Evolutionary conservation across 176 grass and related monocot genomes (phyloP).

Genomic region (Bonia amplexicaulis): DNA sequence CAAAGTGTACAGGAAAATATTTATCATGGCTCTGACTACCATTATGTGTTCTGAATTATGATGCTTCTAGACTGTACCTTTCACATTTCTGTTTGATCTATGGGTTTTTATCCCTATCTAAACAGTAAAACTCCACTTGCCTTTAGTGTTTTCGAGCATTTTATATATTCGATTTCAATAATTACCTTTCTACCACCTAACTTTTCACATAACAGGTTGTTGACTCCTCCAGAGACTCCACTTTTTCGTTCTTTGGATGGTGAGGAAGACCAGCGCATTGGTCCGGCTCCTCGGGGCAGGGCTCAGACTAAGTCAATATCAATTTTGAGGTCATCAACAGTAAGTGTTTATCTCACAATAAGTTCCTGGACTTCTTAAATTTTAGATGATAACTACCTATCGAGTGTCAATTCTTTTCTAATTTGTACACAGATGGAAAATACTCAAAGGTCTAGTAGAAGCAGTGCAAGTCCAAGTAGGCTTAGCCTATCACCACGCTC

Average conservation of each 20-base stretch:
- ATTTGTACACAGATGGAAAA: conserved; percentile 44
- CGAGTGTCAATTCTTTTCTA: not conserved
- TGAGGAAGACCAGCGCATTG: conserved; percentile 43
- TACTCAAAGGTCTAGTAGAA: conserved; percentile 67
- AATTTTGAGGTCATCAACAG: conserved; percentile 64
- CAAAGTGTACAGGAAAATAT: not conserved
- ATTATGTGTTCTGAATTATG: not conserved
- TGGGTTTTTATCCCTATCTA: not conserved
- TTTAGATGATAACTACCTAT: conserved; percentile 6
- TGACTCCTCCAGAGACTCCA: conserved; percentile 92
- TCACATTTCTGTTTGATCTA: not conserved
- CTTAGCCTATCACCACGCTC: conserved; percentile 69
- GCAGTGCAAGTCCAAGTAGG: conserved; percentile 77
- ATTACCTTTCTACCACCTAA: not conserved
- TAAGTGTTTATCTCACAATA: conserved; percentile 29
- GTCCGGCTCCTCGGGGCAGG: conserved; percentile 59
- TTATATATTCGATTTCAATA: not conserved
- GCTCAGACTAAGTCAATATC: conserved; percentile 56
- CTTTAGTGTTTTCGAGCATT: not conserved
- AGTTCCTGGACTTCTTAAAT: conserved; percentile 7
- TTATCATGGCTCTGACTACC: not conserved
- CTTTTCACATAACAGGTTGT: conserved; percentile 55
- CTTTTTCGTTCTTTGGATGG: conserved; percentile 89
- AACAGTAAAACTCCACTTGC: not conserved
- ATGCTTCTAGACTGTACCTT: not conserved